Percentiles rank a stretch among this genome's conserved stretches.
Evolutionary conservation across 2,329 filamentous ascomycete genomes (phyloP).

Genomic region (Coccinonectria pachysandricola): DNA sequence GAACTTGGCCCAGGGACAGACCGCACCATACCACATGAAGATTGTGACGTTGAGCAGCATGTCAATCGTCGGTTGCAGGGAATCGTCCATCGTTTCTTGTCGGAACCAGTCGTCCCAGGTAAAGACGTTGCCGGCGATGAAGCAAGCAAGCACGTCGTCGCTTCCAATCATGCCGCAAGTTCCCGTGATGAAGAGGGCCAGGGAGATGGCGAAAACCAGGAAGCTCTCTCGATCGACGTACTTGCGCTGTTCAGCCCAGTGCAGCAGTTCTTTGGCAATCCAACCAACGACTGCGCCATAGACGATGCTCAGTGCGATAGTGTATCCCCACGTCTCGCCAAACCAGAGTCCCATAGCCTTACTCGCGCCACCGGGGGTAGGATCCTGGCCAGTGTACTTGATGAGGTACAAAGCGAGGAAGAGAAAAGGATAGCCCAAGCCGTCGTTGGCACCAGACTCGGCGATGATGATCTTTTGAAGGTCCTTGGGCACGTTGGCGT

Average conservation of each 20-base stretch:
- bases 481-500: conserved; percentile 74
- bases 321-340: conserved; percentile 75
- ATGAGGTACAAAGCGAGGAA: conserved; percentile 78
- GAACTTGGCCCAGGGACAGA: conserved; percentile 72
- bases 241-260: conserved; percentile 71
- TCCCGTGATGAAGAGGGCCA: conserved; percentile 78
- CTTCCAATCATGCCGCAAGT: conserved; percentile 81
- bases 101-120: conserved; percentile 95
- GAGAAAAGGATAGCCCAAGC: conserved; percentile 78
- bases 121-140: conserved; percentile 83
- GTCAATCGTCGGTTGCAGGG: conserved; percentile 86
- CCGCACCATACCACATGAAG: conserved; percentile 85
- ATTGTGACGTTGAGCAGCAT: conserved; percentile 85
- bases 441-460: conserved; percentile 84
- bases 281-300: conserved; percentile 74
- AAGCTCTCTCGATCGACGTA: conserved; percentile 85
- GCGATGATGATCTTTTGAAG: conserved; percentile 72
- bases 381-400: conserved; percentile 57
- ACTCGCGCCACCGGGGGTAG: conserved; percentile 46
- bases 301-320: conserved; percentile 63
- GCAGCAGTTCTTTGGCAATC: conserved; percentile 70
- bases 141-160: conserved; percentile 85
- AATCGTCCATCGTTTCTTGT: conserved; percentile 78
- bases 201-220: conserved; percentile 72
- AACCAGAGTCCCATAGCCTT: conserved; percentile 74